Evolutionary conservation across 257 asterid species (phyloP).

Genomic region (Cordia subcordata): DNA sequence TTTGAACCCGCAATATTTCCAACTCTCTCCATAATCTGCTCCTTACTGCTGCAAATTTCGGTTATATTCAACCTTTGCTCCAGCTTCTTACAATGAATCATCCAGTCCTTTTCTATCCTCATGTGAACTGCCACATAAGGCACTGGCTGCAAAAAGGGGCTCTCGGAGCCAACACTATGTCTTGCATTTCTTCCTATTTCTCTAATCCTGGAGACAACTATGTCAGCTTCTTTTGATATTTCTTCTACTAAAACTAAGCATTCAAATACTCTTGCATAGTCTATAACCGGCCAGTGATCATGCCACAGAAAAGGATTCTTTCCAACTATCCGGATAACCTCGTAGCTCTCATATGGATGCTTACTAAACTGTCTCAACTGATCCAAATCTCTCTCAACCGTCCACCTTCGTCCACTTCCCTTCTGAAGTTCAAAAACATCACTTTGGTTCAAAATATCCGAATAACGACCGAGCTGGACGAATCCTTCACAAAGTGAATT

Average conservation of each 20-base stretch:
- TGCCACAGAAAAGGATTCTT: slow-evolving; percentile 94
- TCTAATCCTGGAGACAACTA: slow-evolving; percentile 60
- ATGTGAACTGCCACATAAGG: slow-evolving; percentile 84
- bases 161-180: neutral
- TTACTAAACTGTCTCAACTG: slow-evolving; percentile 47
- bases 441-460: slow-evolving; percentile 43
- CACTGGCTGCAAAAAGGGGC: neutral
- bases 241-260: slow-evolving; percentile 72
- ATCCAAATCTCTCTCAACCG: slow-evolving; percentile 48
- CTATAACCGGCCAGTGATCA: slow-evolving; percentile 86
- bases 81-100: slow-evolving; percentile 84
- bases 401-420: slow-evolving; percentile 95
- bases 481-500: slow-evolving; percentile 74
- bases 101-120: slow-evolving; percentile 98
- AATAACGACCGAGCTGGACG: slow-evolving; percentile 45
- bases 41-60: slow-evolving; percentile 79
- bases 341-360: slow-evolving; percentile 33
- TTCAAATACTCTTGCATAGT: slow-evolving; percentile 71
- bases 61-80: slow-evolving; percentile 59
- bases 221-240: slow-evolving; percentile 67
- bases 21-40: slow-evolving; percentile 62
- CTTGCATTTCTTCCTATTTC: slow-evolving; percentile 38
- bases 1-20: slow-evolving; percentile 52
- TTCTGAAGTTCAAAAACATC: slow-evolving; percentile 56
- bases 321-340: slow-evolving; percentile 50